These are phyloP conservation scores for Linum trigynum DNA, from an alignment of 345 rosid genomes.

Conservation along the genomic window DNA sequence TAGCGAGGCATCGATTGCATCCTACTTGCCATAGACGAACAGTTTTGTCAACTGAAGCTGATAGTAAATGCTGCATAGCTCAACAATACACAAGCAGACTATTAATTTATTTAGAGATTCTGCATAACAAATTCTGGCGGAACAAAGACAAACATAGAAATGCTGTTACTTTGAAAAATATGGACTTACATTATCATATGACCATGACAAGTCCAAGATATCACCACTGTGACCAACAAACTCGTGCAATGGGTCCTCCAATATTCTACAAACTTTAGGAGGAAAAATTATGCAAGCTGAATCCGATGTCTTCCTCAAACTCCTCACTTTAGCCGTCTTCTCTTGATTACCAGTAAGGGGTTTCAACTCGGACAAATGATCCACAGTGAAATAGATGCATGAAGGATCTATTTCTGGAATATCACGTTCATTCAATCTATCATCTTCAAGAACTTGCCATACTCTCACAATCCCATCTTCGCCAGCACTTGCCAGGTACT, in stretches of 20 bases:
- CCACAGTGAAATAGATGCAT: constrained; percentile 66
- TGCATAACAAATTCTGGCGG: too few relatives aligned
- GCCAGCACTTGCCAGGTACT: constrained; percentile 71
- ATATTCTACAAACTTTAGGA: constrained; percentile 61
- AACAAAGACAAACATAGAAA: neutral
- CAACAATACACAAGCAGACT: constrained; percentile 13
- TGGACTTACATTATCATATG: constrained; percentile 57
- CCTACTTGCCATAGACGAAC: constrained; percentile 80
- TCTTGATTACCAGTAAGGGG: constrained; percentile 52
- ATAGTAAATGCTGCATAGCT: constrained; percentile 57
- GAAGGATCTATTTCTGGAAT: constrained; percentile 69
- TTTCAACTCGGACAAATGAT: constrained; percentile 54
- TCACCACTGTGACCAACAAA: constrained; percentile 56
- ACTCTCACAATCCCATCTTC: constrained; percentile 53
- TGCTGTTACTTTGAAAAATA: constrained; percentile 1
- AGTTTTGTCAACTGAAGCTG: constrained; percentile 67
- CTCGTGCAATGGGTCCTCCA: constrained; percentile 68
- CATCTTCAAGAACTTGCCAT: constrained; percentile 67
- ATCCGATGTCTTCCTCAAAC: constrained; percentile 52
- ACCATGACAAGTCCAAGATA: constrained; percentile 75
- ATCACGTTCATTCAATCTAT: constrained; percentile 45
- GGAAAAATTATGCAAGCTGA: constrained; percentile 79
- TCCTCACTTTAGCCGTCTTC: constrained; percentile 36
- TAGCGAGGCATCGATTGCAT: constrained; percentile 40
- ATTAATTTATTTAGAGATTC: neutral